A percentile compares a stretch with the other conserved stretches of the same genome.
These are phyloP conservation scores for Penicillium sclerotiorum DNA, from an alignment of 2,329 filamentous ascomycete species.

Conservation along the genomic window DNA sequence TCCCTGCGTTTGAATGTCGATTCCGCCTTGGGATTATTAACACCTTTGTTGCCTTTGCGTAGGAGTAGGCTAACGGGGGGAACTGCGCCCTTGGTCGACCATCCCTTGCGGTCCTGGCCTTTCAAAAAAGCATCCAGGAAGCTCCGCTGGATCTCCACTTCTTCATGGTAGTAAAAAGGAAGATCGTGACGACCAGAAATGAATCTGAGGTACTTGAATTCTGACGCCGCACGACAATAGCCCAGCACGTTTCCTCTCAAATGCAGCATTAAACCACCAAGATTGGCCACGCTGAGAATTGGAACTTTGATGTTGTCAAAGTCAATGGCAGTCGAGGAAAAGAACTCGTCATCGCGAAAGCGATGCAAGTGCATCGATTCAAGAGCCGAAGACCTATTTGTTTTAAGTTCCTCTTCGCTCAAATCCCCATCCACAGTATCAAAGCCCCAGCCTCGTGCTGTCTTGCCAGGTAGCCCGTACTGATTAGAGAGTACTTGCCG, in stretches of 20 bases:
- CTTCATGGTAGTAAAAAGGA: conserved; percentile 69
- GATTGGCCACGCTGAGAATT: conserved; percentile 66
- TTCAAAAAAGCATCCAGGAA: conserved; percentile 72
- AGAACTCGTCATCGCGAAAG: neutral
- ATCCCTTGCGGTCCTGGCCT: conserved; percentile 56
- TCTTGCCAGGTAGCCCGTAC: conserved; percentile 50
- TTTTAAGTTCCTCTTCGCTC: conserved; percentile 8
- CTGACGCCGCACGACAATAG: conserved; percentile 62
- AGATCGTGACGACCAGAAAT: conserved; percentile 70
- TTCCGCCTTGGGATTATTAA: conserved; percentile 64
- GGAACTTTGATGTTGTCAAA: conserved; percentile 67
- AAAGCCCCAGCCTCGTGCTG: conserved; percentile 22
- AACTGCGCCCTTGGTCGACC: conserved; percentile 51
- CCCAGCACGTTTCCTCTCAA: conserved; percentile 68
- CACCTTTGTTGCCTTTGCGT: conserved; percentile 65
- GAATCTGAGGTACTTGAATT: conserved; percentile 67
- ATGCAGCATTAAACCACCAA: conserved; percentile 68
- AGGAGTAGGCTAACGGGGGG: conserved; percentile 62
- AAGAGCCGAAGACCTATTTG: neutral
- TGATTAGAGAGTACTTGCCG: conserved; percentile 66
- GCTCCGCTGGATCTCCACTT: conserved; percentile 65
- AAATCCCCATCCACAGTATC: conserved; percentile 28
- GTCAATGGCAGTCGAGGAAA: conserved; percentile 49
- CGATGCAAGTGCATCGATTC: neutral
- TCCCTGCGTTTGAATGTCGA: conserved; percentile 55